phyloP scores from a whole-genome alignment of 2,329 filamentous ascomycete genomes.

The Leptosphaerulina australis region DNA sequence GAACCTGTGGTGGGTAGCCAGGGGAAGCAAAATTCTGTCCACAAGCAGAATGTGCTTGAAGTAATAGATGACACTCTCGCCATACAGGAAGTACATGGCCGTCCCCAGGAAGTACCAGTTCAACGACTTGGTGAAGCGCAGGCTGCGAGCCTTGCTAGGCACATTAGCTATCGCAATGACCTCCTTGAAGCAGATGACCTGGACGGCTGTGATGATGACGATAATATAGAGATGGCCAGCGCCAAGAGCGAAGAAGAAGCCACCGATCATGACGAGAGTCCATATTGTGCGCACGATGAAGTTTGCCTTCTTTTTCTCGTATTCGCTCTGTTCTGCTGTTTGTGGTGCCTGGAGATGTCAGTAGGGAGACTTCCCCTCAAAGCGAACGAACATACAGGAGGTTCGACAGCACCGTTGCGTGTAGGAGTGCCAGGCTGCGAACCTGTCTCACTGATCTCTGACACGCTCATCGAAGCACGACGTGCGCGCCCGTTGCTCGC shows the following conservation, averaged over 20 bases:
- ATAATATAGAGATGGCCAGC: constrained; percentile 98
- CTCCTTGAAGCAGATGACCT: constrained; percentile 98
- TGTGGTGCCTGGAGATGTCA: constrained; percentile 46
- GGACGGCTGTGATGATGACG: constrained; percentile 86
- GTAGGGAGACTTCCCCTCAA: constrained; percentile 11
- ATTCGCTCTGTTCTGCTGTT: constrained; percentile 66
- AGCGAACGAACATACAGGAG: constrained; percentile 15
- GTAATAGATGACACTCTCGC: constrained; percentile 99
- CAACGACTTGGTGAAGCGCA: constrained; percentile 92
- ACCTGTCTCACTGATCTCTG: constrained; percentile 68
- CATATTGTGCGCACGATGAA: constrained; percentile 97
- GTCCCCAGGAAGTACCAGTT: constrained; percentile 99
- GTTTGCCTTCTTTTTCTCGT: constrained; percentile 98
- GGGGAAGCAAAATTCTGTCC: constrained; percentile 87
- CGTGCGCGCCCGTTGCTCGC: constrained; percentile 59
- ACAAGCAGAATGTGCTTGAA: constrained; percentile 99
- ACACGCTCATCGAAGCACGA: constrained; percentile 71
- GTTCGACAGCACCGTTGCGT: constrained; percentile 48
- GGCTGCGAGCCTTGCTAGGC: constrained; percentile 84
- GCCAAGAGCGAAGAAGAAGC: constrained; percentile 91
- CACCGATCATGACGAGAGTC: constrained; percentile 95
- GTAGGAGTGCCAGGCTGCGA: constrained; percentile 60
- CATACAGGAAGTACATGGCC: constrained; percentile 99
- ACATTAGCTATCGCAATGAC: constrained; percentile 98
- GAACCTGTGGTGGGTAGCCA: constrained; percentile 97